Evolutionary conservation across 352 stramenopile species (phyloP), one percentile per base, ranked within the genome.

Genomic region (Pythium apleroticum): DNA sequence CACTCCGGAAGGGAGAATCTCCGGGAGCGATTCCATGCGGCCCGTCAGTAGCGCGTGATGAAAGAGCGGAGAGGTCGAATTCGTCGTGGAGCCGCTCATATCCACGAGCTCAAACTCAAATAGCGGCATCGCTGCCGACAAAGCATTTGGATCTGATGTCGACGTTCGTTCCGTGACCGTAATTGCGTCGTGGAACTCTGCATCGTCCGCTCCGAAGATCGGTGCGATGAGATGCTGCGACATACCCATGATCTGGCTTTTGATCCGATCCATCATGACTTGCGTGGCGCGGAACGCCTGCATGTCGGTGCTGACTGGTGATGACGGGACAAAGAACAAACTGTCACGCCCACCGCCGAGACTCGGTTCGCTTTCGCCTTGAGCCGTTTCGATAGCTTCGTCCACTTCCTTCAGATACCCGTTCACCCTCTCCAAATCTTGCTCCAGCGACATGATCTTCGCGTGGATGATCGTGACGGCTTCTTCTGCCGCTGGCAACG

Each of bases 21-120:
- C 86, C 14, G 84, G 81, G 31, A 93, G 71, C 15, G 57, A 88
- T 49, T 95, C 86, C 63, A 96, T 89, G 12, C 79, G 71, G 0
- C 87, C 86, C 35, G 73, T 91, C 14, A 93, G 60, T n/a, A 96
- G 67, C 35, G 84, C 88, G 52, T 93, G 87, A 57, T 93, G 80
- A 57, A 96, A 96, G 25, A 96, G 71, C 14, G 87, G 80, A 0
- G 75, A 73, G 17, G 65, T 50, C 4, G 77, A 81, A 59, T 79
- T 75, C 24, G 81, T 76, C 25, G 86, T 91, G 14, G 73, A 76
- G 19, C 86, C 84, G 48, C 81, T 93, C 30, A 96, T 68, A 71
- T 94, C 86, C 50, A 93, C 79, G 10, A 96, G 54, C 53, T 96
- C 88, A 67, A 96, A 95, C 57, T 94, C 81, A 52, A 96, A 93